Percentiles rank a stretch among this genome's conserved stretches.
These are phyloP conservation scores for Heterobasidion irregulare DNA, from an alignment of 1,284 basidiomycete species.

Conservation along the genomic window DNA sequence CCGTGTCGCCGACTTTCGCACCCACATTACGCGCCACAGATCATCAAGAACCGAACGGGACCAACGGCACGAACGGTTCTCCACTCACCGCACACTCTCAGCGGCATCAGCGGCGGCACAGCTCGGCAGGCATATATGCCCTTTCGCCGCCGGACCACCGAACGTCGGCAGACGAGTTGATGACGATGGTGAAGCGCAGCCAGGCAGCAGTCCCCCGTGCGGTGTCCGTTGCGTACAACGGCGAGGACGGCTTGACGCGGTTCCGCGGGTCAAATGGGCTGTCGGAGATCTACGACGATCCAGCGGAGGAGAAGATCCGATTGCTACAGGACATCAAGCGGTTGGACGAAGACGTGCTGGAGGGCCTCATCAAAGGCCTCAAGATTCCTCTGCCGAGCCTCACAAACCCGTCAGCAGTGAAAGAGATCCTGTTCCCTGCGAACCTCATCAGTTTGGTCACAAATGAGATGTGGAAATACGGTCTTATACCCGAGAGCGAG, in stretches of 20 bases:
- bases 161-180: slow-evolving; percentile 72
- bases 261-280: slow-evolving; percentile 66
- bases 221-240: slow-evolving; percentile 86
- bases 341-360: slow-evolving; percentile 91
- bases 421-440: slow-evolving; percentile 99
- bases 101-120: slow-evolving; percentile 76
- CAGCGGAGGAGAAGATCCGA: slow-evolving; percentile 91
- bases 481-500: slow-evolving; percentile 94
- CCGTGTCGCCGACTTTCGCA: slow-evolving; percentile 78
- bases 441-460: slow-evolving; percentile 96
- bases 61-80: slow-evolving; percentile 29
- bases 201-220: slow-evolving; percentile 78
- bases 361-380: slow-evolving; percentile 84
- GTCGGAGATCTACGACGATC: slow-evolving; percentile 76
- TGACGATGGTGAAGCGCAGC: slow-evolving; percentile 69
- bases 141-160: slow-evolving; percentile 52
- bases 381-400: slow-evolving; percentile 91
- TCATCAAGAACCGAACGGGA: neutral
- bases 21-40: slow-evolving; percentile 49
- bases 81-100: slow-evolving; percentile 25
- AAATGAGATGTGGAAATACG: slow-evolving; percentile 99
- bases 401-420: slow-evolving; percentile 87
- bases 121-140: slow-evolving; percentile 74
- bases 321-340: slow-evolving; percentile 89
- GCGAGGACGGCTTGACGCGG: slow-evolving; percentile 65